A percentile compares a stretch with the other conserved stretches of the same genome.
phyloP scores from a whole-genome alignment of 2,329 filamentous ascomycete species.

The Paecilomyces niveus region DNA sequence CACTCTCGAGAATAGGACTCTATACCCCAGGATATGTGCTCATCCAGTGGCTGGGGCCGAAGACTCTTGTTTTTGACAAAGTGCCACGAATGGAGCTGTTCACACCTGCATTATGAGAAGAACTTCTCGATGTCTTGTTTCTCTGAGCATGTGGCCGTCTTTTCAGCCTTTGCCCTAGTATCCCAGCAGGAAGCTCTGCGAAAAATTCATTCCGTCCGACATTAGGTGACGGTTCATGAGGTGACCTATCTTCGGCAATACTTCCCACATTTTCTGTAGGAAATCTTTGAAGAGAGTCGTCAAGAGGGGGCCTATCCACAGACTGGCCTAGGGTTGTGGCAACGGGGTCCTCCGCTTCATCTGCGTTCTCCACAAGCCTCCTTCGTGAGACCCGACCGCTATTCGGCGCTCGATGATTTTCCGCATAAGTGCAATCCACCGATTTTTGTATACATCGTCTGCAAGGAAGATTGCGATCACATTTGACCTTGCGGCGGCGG shows the following conservation, averaged over 20 bases:
- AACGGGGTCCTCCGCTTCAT: background rate
- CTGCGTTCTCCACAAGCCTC: background rate
- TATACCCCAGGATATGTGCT: background rate
- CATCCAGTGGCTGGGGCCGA: background rate
- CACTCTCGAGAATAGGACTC: background rate
- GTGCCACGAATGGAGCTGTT: background rate
- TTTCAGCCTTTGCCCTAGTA: background rate
- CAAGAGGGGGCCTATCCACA: background rate
- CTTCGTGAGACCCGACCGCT: background rate
- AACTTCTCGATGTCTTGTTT: background rate
- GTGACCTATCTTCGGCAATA: background rate
- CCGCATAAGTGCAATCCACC: background rate
- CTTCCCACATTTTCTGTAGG: background rate
- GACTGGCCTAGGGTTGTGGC: background rate
- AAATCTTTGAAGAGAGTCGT: background rate
- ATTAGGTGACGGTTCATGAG: background rate
- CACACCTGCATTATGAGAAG: background rate
- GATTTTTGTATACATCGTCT: background rate
- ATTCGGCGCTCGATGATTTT: background rate
- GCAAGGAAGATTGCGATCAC: background rate
- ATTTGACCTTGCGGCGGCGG: background rate
- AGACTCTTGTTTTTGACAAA: background rate
- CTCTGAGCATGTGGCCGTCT: background rate
- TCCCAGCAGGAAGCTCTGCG: background rate
- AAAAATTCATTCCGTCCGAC: background rate